These are phyloP conservation scores for Exophiala xenobiotica DNA, from an alignment of 2,329 filamentous ascomycete genomes.

Conservation along the genomic window DNA sequence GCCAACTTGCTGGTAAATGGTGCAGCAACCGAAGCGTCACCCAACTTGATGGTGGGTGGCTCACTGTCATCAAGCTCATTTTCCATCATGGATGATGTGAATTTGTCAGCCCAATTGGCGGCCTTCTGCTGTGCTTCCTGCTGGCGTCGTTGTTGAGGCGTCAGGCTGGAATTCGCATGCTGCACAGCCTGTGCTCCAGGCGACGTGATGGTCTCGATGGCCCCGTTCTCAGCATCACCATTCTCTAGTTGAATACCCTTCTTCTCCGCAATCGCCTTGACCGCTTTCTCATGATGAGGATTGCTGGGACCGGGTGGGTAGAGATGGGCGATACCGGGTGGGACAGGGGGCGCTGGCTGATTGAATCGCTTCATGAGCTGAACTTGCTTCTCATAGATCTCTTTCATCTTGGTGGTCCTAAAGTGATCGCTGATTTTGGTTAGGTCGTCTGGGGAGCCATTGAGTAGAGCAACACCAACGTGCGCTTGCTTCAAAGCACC, in stretches of 20 bases:
- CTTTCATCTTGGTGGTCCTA: slow-evolving; percentile 96
- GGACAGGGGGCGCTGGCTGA: slow-evolving; percentile 87
- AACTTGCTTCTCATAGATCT: slow-evolving; percentile 95
- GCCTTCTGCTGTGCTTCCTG: slow-evolving; percentile 67
- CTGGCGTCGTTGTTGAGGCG: slow-evolving; percentile 52
- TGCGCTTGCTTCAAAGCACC: slow-evolving; percentile 97
- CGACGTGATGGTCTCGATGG: slow-evolving; percentile 64
- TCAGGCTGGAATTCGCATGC: slow-evolving; percentile 51
- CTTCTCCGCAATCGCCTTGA: slow-evolving; percentile 78
- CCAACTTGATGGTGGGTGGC: slow-evolving; percentile 92
- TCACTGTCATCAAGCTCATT: slow-evolving; percentile 83
- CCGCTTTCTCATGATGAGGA: slow-evolving; percentile 89
- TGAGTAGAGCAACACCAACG: slow-evolving; percentile 91
- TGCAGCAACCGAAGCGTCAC: slow-evolving; percentile 93
- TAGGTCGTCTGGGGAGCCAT: slow-evolving; percentile 88
- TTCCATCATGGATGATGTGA: slow-evolving; percentile 86
- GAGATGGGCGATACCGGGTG: slow-evolving; percentile 86
- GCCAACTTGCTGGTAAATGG: slow-evolving; percentile 97
- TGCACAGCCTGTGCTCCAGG: slow-evolving; percentile 63
- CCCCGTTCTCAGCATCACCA: slow-evolving; percentile 51
- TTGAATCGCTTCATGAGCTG: slow-evolving; percentile 93
- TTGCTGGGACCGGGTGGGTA: slow-evolving; percentile 89
- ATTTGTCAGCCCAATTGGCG: slow-evolving; percentile 77
- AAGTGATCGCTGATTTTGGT: slow-evolving; percentile 89
- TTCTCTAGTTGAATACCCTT: slow-evolving; percentile 59